Conservation (phyloP, 2,329 filamentous ascomycete genomes). For the Trichoderma afroharzianum region DNA sequence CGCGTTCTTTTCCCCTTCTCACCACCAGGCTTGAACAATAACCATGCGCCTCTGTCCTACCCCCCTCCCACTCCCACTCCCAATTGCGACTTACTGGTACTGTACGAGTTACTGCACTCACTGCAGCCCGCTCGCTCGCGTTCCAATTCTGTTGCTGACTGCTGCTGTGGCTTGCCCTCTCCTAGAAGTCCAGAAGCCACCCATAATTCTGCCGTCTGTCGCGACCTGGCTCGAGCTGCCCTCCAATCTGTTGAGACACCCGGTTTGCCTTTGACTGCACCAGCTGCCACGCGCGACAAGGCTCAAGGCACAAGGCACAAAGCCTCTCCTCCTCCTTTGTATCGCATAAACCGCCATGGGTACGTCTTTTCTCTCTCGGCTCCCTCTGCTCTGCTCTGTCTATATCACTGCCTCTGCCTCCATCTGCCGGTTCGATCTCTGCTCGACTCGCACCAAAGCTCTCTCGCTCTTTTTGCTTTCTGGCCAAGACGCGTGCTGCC, state of each 20-base stretch:
- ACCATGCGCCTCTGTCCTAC: conserved; percentile 22
- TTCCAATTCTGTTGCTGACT: conserved; percentile 30
- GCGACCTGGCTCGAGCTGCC: conserved; percentile 21
- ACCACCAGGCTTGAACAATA: conserved; percentile 19
- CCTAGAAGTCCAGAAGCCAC: conserved; percentile 22
- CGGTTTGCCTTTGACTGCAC: conserved; percentile 21
- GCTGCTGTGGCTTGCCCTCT: conserved; percentile 29
- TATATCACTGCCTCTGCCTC: conserved; percentile 8
- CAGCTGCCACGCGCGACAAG: conserved; percentile 16
- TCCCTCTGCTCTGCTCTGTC: conserved; percentile 17
- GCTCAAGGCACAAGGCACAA: conserved; percentile 20
- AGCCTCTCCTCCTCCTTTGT: conserved; percentile 20
- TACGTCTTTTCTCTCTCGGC: conserved; percentile 17
- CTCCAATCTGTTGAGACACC: conserved; percentile 28
- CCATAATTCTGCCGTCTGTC: conserved; percentile 25
- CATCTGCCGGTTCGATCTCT: not conserved
- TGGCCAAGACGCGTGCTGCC: conserved; percentile 7
- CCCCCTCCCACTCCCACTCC: conserved; percentile 23
- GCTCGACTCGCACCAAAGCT: not conserved
- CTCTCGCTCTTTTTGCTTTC: not conserved
- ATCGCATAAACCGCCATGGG: conserved; percentile 25
- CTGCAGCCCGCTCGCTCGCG: conserved; percentile 28
- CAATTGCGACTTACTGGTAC: conserved; percentile 27
- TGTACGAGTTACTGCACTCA: not conserved
- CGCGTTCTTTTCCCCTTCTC: conserved; percentile 23